phyloP scores from a whole-genome alignment of 176 grass and related monocot genomes.

The Raddia distichophylla region DNA sequence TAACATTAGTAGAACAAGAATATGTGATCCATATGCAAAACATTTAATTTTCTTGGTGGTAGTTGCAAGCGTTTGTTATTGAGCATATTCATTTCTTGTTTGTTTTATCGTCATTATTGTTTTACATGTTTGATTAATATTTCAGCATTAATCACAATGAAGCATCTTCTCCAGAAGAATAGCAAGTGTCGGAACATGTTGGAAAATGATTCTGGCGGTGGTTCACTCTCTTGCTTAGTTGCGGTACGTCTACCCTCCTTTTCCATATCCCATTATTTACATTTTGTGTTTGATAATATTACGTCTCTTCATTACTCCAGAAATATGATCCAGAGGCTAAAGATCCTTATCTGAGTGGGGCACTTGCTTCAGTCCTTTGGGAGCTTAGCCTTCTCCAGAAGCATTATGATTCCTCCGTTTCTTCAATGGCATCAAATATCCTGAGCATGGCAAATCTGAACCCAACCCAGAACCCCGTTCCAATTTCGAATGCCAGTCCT shows the following conservation, averaged over 20 bases:
- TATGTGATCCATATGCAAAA: neutral
- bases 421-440: conserved; percentile 69
- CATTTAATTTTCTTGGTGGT: conserved; percentile 3
- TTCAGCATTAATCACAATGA: conserved; percentile 82
- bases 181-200: conserved; percentile 86
- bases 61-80: conserved; percentile 1
- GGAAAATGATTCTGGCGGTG: conserved; percentile 93
- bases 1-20: neutral
- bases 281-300: conserved; percentile 19
- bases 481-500: conserved; percentile 65
- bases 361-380: conserved; percentile 88
- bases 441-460: conserved; percentile 80
- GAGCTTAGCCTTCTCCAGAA: conserved; percentile 92
- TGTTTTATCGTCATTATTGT: conserved; percentile 15
- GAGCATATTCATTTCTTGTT: neutral
- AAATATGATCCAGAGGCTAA: conserved; percentile 88
- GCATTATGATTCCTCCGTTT: conserved; percentile 73
- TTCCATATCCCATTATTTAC: neutral
- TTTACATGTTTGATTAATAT: conserved; percentile 30
- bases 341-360: conserved; percentile 94
- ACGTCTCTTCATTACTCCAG: conserved; percentile 45
- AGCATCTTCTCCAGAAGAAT: conserved; percentile 92
- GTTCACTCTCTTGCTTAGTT: conserved; percentile 86
- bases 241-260: conserved; percentile 52
- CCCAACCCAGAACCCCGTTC: conserved; percentile 64